Conservation (phyloP, 1,284 basidiomycete species). For the Thelephora terrestris region DNA sequence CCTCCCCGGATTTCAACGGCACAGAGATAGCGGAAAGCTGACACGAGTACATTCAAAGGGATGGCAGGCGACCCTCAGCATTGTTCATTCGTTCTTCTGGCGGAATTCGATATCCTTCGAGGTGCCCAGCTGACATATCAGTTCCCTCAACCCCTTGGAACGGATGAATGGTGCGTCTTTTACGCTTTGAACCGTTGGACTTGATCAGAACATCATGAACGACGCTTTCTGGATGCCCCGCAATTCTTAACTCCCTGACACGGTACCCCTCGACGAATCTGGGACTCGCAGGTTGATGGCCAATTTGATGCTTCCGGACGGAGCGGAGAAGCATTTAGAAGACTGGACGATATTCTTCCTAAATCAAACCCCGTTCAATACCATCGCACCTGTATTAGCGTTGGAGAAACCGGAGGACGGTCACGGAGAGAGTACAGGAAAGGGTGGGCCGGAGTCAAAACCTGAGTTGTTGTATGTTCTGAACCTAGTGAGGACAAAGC, state of each 20-base stretch:
- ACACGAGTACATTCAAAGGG: too few species aligned
- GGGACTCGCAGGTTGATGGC: slow-evolving; percentile 66
- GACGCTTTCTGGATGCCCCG: background rate
- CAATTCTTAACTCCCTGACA: background rate
- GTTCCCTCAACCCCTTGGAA: slow-evolving; percentile 85
- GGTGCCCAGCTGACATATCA: slow-evolving; percentile 89
- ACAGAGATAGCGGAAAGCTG: too few species aligned
- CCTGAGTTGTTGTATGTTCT: slow-evolving; percentile 82
- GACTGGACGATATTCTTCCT: slow-evolving; percentile 99
- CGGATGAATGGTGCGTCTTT: slow-evolving; percentile 77
- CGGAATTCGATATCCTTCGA: slow-evolving; percentile 92
- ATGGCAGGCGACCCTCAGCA: slow-evolving; percentile 46
- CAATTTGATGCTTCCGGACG: slow-evolving; percentile 97
- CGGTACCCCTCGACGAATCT: background rate
- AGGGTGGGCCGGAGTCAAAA: slow-evolving; percentile 25
- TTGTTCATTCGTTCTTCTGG: slow-evolving; percentile 86
- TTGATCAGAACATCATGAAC: background rate
- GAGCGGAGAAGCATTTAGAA: slow-evolving; percentile 87
- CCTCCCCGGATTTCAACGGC: too few species aligned
- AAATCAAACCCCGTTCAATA: slow-evolving; percentile 84
- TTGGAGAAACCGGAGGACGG: slow-evolving; percentile 48
- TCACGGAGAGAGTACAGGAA: slow-evolving; percentile 24
- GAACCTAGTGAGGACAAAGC: slow-evolving; percentile 92
- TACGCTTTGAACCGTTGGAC: background rate
- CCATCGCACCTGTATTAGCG: slow-evolving; percentile 74